These are phyloP conservation scores for Penicillium hordei DNA, from an alignment of 2,329 filamentous ascomycete genomes.

Conservation along the genomic window DNA sequence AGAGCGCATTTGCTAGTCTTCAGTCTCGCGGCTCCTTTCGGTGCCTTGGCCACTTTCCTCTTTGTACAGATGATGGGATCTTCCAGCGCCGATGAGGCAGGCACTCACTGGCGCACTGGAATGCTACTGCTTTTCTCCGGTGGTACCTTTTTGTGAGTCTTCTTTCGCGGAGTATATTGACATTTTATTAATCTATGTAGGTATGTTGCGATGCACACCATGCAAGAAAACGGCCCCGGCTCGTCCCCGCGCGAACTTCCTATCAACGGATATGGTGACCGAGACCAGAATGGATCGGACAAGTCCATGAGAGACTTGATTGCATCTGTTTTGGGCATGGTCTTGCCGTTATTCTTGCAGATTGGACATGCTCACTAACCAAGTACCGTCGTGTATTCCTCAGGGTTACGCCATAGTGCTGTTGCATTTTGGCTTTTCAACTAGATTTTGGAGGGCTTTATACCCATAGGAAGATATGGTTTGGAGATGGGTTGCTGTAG, in stretches of 20 bases:
- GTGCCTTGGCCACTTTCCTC: constrained; percentile 79
- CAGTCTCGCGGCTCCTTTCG: constrained; percentile 83
- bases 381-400: neutral
- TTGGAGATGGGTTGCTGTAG: constrained; percentile 5
- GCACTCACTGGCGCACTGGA: constrained; percentile 82
- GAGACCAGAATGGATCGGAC: constrained; percentile 37
- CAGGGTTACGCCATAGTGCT: neutral
- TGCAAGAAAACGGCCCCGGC: constrained; percentile 68
- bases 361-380: constrained; percentile 48
- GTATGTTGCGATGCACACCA: constrained; percentile 97
- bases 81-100: constrained; percentile 53
- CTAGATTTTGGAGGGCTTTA: constrained; percentile 20
- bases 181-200: constrained; percentile 46
- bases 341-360: constrained; percentile 48
- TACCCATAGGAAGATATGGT: constrained; percentile 19
- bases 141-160: constrained; percentile 85
- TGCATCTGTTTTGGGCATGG: constrained; percentile 50
- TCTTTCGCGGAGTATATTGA: neutral
- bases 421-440: constrained; percentile 6
- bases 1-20: constrained; percentile 86
- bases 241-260: constrained; percentile 33
- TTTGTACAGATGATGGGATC: constrained; percentile 69
- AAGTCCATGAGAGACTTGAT: constrained; percentile 48
- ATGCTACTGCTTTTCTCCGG: constrained; percentile 92
- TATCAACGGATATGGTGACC: constrained; percentile 46